These are phyloP conservation scores for Mycena rebaudengoi DNA, from an alignment of 768 basidiomycete genomes.

Conservation along the genomic window DNA sequence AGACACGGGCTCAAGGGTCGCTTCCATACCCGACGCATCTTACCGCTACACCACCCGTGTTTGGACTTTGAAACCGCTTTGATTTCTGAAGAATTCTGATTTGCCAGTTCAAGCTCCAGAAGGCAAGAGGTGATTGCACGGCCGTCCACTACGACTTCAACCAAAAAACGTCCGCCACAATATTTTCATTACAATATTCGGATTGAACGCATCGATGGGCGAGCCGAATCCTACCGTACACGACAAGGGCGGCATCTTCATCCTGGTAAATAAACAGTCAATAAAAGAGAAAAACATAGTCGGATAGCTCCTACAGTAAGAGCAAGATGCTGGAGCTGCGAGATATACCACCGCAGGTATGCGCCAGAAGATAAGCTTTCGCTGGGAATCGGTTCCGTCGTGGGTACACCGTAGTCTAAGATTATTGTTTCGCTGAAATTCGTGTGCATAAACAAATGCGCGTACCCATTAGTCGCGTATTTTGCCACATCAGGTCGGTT, in stretches of 20 bases:
- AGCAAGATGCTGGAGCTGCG: conserved; percentile 15
- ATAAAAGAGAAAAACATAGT: background rate
- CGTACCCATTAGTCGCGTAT: background rate
- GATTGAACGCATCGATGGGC: conserved; percentile 26
- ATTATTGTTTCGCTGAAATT: background rate
- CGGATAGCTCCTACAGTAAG: background rate
- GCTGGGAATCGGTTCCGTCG: background rate
- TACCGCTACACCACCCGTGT: too few relatives aligned
- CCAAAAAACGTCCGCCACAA: conserved; percentile 18
- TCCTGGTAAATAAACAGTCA: conserved; percentile 16
- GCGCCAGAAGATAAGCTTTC: background rate
- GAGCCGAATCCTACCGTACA: conserved; percentile 27
- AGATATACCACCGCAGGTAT: conserved; percentile 1
- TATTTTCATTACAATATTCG: conserved; percentile 28
- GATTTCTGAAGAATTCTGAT: too few relatives aligned
- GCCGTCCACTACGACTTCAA: too few relatives aligned
- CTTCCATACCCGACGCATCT: too few relatives aligned
- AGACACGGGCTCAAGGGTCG: too few relatives aligned
- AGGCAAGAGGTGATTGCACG: too few relatives aligned
- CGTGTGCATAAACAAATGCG: background rate
- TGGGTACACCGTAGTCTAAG: background rate
- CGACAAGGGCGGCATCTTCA: conserved; percentile 13
- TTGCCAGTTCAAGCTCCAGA: too few relatives aligned
- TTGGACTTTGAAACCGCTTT: too few relatives aligned
- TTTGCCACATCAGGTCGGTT: background rate